phyloP scores from a whole-genome alignment of 2,329 filamentous ascomycete genomes.

The Xylaria sp. region DNA sequence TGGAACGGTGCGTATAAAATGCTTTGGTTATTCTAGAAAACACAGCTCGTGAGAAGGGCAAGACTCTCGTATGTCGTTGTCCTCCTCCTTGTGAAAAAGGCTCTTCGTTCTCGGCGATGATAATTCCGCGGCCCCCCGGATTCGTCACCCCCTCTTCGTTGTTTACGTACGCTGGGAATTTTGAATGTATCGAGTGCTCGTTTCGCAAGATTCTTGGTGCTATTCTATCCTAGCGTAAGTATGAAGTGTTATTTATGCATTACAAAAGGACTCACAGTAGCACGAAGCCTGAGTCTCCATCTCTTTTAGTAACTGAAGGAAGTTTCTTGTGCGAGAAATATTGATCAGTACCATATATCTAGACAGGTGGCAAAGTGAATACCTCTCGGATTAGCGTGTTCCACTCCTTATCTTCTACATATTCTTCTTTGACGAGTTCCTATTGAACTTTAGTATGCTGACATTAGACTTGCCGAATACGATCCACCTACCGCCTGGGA shows the following conservation, averaged over 20 bases:
- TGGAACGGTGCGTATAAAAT: slow-evolving; percentile 26
- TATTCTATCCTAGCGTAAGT: not conserved
- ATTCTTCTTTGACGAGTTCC: not conserved
- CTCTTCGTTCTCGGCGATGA: not conserved
- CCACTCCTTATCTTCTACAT: not conserved
- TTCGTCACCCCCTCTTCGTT: not conserved
- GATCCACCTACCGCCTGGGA: not conserved
- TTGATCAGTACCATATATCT: not conserved
- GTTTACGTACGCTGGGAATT: not conserved
- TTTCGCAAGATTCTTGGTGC: not conserved
- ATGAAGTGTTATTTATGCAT: too few species aligned
- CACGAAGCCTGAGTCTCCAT: slow-evolving; percentile 10
- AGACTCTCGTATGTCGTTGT: slow-evolving; percentile 1
- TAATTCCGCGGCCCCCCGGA: not conserved
- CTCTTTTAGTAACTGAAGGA: not conserved
- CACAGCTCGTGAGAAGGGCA: slow-evolving; percentile 36
- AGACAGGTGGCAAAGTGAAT: not conserved
- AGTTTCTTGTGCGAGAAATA: not conserved
- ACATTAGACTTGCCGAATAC: not conserved
- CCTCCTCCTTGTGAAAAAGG: slow-evolving; percentile 11
- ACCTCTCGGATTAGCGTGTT: not conserved
- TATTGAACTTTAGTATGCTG: not conserved
- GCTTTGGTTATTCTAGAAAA: slow-evolving; percentile 32
- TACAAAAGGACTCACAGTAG: slow-evolving; percentile 3
- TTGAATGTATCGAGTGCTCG: not conserved